Evolutionary conservation across 2,329 filamentous ascomycete species (phyloP), one percentile per base, ranked within the genome.

Genomic region (Aspergillus novoparasiticus): DNA sequence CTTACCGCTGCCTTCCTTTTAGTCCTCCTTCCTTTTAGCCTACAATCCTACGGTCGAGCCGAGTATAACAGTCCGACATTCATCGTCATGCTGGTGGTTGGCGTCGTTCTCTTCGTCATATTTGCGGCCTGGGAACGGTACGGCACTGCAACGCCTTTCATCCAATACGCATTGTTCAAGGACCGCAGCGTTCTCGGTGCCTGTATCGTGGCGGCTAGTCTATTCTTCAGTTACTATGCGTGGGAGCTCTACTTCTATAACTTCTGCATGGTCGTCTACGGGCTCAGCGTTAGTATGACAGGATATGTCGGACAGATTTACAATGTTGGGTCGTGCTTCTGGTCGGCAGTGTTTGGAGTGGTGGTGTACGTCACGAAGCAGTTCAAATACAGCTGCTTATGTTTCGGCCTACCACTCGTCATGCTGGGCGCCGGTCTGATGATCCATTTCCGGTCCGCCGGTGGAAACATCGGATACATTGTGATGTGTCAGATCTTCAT

Each of bases 21-120:
- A 2, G 85, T 92, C 72, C 82, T 92, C 4, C 81, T 92, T 16
- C 87, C 89, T 0, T 89, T 92, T 76, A 87, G 80, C 57, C 79
- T 92, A 21, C 74, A 79, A 56, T 68, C 71, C 19, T 73, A 72
- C 30, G 75, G 80, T 21, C 69, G 72, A 10, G 68, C 78, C 6
- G 68, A 74, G 19, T 86, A 83, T 76, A 65, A 74, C 2, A 80
- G 79, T 19, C 76, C 82, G 9, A 70, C 80, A 14, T 82, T 87
- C 64, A 82, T 87, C 62, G 77, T 73, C 34, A 81, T 87, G 74
- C 65, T 82, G 6, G 79, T 88, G 1, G 68, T 89, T 34, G 89
- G 89, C 0, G 72, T 83, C 43, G 78, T 79, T n/a, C 72, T 80
- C 3, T 73, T 85, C 5, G 84, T 82, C 68, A 77, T 75, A 12